Evolutionary conservation across 768 basidiomycete species (phyloP).

Genomic region (Dentipellis sp.): DNA sequence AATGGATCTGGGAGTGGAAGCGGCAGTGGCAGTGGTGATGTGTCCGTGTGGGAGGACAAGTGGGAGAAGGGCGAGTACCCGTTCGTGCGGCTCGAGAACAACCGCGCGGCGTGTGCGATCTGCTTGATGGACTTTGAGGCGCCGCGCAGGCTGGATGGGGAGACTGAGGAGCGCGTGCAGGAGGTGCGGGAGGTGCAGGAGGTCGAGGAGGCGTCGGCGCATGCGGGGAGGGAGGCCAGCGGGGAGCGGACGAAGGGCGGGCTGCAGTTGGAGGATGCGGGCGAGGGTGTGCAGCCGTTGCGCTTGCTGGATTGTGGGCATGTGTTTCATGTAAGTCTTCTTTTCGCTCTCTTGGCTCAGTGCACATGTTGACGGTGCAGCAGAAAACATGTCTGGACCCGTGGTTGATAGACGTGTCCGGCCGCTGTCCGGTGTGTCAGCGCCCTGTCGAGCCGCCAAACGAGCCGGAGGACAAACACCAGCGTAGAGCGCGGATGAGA

Average conservation of each 20-base stretch:
- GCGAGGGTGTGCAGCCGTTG: constrained; percentile 69
- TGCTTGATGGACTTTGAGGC: constrained; percentile 82
- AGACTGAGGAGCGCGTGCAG: constrained; percentile 8
- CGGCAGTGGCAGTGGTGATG: constrained; percentile 19
- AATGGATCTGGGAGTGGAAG: constrained; percentile 12
- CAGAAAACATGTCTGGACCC: constrained; percentile 87
- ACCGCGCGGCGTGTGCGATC: constrained; percentile 78
- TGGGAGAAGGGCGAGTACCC: constrained; percentile 76
- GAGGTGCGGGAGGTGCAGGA: background rate
- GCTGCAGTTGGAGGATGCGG: constrained; percentile 58
- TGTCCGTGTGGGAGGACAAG: constrained; percentile 61
- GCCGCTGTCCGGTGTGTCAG: constrained; percentile 85
- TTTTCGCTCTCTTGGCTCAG: background rate
- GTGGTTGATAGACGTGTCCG: constrained; percentile 80
- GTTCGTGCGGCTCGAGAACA: constrained; percentile 73
- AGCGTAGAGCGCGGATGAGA: no score
- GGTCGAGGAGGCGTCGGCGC: constrained; percentile 22
- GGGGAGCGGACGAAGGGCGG: constrained; percentile 32
- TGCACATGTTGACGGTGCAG: constrained; percentile 3
- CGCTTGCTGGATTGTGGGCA: constrained; percentile 74
- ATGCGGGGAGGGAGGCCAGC: constrained; percentile 20
- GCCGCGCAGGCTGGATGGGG: constrained; percentile 19
- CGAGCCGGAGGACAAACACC: no score
- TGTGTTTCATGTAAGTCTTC: constrained; percentile 73
- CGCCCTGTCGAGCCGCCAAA: constrained; percentile 42